phyloP scores from a whole-genome alignment of 441 rosid genomes.

The Pelargonium australe region DNA sequence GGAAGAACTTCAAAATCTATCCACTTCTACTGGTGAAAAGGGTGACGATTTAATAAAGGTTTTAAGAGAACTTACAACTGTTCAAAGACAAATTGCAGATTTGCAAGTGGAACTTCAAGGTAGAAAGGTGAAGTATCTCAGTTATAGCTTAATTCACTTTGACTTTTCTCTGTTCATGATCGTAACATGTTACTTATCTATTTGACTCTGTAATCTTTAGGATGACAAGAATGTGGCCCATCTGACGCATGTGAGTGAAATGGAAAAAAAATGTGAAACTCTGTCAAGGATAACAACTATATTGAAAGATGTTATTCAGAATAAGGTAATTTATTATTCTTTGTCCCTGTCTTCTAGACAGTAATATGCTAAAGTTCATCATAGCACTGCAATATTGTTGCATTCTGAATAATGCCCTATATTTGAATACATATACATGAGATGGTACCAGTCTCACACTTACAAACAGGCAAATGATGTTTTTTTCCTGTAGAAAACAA shows the following conservation, averaged over 20 bases:
- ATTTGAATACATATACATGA: background rate
- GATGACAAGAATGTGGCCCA: constrained; percentile 94
- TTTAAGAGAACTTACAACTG: constrained; percentile 67
- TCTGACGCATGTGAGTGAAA: constrained; percentile 87
- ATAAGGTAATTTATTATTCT: constrained; percentile 51
- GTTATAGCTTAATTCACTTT: background rate
- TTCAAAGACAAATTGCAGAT: constrained; percentile 85
- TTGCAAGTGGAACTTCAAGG: constrained; percentile 97
- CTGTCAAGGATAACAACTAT: constrained; percentile 78
- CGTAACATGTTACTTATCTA: background rate
- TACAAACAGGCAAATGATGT: background rate
- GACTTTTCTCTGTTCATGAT: background rate
- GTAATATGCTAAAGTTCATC: background rate
- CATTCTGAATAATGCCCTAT: background rate
- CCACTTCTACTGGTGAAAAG: constrained; percentile 49
- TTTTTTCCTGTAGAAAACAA: background rate
- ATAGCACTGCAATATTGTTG: background rate
- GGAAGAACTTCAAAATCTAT: constrained; percentile 78
- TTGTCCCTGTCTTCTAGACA: background rate
- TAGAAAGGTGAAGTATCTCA: constrained; percentile 54
- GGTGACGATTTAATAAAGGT: constrained; percentile 77
- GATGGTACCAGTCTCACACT: background rate
- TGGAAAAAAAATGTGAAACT: constrained; percentile 89
- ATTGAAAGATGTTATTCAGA: constrained; percentile 88
- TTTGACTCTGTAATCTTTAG: constrained; percentile 28